Base-by-base conservation (phyloP, 306 rosid species). In the Castanospermum australe region DNA sequence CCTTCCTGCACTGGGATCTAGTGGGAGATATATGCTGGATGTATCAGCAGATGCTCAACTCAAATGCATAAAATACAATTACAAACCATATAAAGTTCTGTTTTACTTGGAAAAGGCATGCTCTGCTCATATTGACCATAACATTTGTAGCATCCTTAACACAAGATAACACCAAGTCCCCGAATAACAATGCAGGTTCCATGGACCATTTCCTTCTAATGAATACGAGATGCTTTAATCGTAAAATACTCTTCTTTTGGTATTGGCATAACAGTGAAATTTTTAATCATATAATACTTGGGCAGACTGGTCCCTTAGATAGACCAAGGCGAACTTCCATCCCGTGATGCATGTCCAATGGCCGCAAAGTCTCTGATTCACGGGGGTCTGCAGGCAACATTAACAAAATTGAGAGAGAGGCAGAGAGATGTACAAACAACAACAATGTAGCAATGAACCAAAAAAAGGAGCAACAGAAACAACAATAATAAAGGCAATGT, bases 271-370 rank as follows among this genome's bases (percentile, higher is more conserved):
- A 66, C 45, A 81, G 28, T 18, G 42, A 69, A 76, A 48, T 41
- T 76, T 63, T 41, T 48, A 33, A 48, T n/a, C 80, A 86, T 13
- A 86, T 78, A 68, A 88, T 82, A 68, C 89, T 87, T 41, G 92
- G 92, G 81, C 76, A 76, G 51, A 87, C 79, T 3, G 96, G 93
- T 82, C 96, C 93, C 84, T 91, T 89, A 14, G 88, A 89, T 22
- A 91, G 78, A 9, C 93, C 93, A 21, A 87, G 84, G 65, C 88
- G 92, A 66, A 89, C 90, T 83, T 91, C 93, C 92, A 91, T 87
- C 30, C 92, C 93, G 73, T 91, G 93, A 80, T 91, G 96, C 85
- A 76, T 76, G 76, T 91, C 90, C 1, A 61, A 67, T 11, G 92
- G 93, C 80, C 87, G 79, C 65, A 81, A 32, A 3, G 86, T 76